Conservation (phyloP, 768 basidiomycete species). For the Psilocybe subaeruginosa region DNA sequence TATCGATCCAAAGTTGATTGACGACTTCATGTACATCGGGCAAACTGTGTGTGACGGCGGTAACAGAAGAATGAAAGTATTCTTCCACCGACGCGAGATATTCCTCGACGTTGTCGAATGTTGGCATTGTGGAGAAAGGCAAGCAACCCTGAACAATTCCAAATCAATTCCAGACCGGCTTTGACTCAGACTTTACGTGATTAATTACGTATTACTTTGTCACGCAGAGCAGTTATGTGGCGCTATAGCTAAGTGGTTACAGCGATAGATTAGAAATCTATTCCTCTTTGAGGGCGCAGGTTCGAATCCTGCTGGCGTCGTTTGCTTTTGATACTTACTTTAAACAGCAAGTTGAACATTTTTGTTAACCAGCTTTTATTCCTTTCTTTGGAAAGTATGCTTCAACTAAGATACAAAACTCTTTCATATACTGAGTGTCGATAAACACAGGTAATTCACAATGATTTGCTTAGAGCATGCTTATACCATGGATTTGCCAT, state of each 20-base stretch:
- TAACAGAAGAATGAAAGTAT: slow-evolving; percentile 56
- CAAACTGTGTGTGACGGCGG: slow-evolving; percentile 60
- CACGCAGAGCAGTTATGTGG: background rate
- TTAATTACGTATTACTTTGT: background rate
- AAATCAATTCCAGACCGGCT: background rate
- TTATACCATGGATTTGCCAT: background rate
- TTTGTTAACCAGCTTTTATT: too few relatives aligned
- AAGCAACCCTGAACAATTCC: background rate
- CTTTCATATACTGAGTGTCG: too few relatives aligned
- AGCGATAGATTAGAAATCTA: slow-evolving; percentile 40
- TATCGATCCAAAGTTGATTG: slow-evolving; percentile 75
- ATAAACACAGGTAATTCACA: too few relatives aligned
- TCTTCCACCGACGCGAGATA: slow-evolving; percentile 70
- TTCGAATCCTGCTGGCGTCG: slow-evolving; percentile 72
- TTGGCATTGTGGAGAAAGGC: slow-evolving; percentile 30
- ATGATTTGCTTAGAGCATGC: too few relatives aligned
- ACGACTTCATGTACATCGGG: slow-evolving; percentile 67
- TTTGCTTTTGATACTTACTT: background rate
- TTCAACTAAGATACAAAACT: background rate
- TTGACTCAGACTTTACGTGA: background rate
- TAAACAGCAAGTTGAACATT: too few relatives aligned
- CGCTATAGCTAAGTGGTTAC: slow-evolving; percentile 10
- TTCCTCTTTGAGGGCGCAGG: slow-evolving; percentile 73
- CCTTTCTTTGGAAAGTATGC: too few relatives aligned
- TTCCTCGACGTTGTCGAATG: slow-evolving; percentile 70